Base-by-base conservation (phyloP, 306 rosid species). In the Leucaena leucocephala region DNA sequence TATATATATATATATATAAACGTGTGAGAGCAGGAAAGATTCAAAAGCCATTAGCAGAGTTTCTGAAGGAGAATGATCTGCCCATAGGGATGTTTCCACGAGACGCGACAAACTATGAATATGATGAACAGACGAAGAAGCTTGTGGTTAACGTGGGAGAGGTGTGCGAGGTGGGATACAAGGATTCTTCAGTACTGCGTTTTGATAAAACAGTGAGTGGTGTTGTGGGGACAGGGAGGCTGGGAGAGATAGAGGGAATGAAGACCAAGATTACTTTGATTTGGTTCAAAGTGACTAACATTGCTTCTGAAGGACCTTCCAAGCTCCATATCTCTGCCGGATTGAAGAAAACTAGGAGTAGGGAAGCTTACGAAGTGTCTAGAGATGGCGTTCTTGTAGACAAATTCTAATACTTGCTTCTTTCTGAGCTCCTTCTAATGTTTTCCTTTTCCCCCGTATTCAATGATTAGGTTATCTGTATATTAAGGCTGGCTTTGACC, bases 41-140 rank as follows among this genome's bases (percentile, higher is more conserved):
- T 91, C 97, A 96, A 77, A 96, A 89, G 83, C 90, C 99, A 76
- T 82, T 96, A 50, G 90, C 94, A 0, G 98, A 95, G 82, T 88
- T 96, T 81, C 81, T 95, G 42, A 91, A 90, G 89, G 98, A 95
- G 68, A 84, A 91, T 62, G 97, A 89, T 87, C 81, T 95, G 39
- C 90, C 99, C 19, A 82, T 85, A 21, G 99, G 99, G 76, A 85
- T 95, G 79, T 93, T 95, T 76, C 98, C 99, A 2, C 90, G 93
- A 4, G 93, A 90, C 45, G 96, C 96, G 39, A 95, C 98, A 58
- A 93, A 93, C 93, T 95, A 95, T 21, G 99, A 95, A 74, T 93
- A 90, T 65, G 90, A 88, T 19, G 89, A 85, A 80, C 89, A 87
- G 80, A 95, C 97, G 0, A 76, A 88, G 71, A 95, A 91, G 87